Conservation (phyloP, 2,329 filamentous ascomycete genomes). For the Byssothecium circinans region DNA sequence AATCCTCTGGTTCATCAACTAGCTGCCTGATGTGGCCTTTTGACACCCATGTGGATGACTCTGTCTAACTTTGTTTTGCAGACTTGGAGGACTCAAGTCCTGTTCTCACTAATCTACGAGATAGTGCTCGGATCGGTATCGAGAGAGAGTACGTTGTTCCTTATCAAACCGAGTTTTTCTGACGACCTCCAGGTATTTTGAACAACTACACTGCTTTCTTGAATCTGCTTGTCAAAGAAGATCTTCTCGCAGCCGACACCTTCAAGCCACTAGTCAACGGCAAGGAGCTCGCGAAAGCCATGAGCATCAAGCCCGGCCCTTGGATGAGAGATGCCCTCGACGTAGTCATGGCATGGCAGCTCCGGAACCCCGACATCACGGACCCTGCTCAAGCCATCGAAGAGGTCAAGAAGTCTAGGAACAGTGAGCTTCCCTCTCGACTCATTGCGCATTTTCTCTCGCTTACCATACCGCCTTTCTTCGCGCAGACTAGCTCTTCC, state of each 20-base stretch:
- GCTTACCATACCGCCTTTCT: slow-evolving; percentile 67
- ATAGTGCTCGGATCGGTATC: slow-evolving; percentile 47
- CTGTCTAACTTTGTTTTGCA: not conserved
- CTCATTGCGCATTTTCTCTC: slow-evolving; percentile 61
- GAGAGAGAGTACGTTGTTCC: slow-evolving; percentile 45
- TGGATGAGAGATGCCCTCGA: slow-evolving; percentile 85
- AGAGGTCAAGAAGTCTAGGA: slow-evolving; percentile 45
- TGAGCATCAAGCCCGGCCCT: slow-evolving; percentile 70
- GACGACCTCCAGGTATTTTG: slow-evolving; percentile 45
- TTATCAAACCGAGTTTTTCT: slow-evolving; percentile 7
- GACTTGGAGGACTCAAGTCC: slow-evolving; percentile 71
- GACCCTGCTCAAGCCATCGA: slow-evolving; percentile 56
- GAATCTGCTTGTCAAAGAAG: slow-evolving; percentile 51
- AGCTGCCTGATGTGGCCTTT: too few relatives aligned
- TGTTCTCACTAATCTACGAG: slow-evolving; percentile 69
- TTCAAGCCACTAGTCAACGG: slow-evolving; percentile 68
- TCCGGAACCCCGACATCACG: slow-evolving; percentile 70
- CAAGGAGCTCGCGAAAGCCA: slow-evolving; percentile 66
- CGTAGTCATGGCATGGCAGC: slow-evolving; percentile 82
- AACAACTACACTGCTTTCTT: slow-evolving; percentile 59
- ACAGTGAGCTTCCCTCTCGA: slow-evolving; percentile 54
- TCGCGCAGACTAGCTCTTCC: slow-evolving; percentile 47
- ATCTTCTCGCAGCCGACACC: slow-evolving; percentile 54
- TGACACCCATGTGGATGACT: not conserved
- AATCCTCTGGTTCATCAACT: too few relatives aligned